Conservation (phyloP, 2,329 filamentous ascomycete species). For the Apiospora saccharicola region DNA sequence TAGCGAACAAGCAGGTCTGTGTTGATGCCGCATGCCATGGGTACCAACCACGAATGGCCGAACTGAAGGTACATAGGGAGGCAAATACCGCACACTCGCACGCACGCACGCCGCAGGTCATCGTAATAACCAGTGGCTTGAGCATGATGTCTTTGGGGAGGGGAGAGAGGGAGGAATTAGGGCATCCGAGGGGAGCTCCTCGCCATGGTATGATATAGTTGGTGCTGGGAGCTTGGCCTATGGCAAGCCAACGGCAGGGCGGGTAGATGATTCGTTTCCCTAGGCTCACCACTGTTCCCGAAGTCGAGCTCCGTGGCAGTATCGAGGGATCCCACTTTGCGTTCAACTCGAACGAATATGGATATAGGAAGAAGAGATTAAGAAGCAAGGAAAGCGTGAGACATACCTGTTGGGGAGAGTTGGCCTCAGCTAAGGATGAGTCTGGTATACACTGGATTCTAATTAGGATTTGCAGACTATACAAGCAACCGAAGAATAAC, state of each 20-base stretch:
- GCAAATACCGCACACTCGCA: not conserved
- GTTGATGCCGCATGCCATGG: constrained; percentile 8
- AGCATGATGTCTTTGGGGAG: not conserved
- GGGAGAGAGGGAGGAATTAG: not conserved
- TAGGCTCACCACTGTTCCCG: not conserved
- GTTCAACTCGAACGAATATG: not conserved
- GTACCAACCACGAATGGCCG: not conserved
- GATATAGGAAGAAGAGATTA: not conserved
- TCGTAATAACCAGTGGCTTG: not conserved
- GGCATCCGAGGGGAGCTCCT: not conserved
- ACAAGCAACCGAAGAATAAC: constrained; percentile 31
- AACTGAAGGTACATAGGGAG: not conserved
- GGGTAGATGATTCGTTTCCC: not conserved
- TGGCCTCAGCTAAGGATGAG: not conserved
- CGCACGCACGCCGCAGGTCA: not conserved
- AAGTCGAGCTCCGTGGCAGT: not conserved
- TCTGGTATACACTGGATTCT: not conserved
- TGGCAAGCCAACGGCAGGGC: not conserved
- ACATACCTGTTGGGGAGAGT: not conserved
- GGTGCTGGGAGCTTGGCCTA: not conserved
- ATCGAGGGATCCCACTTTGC: not conserved
- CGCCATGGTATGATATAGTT: not conserved
- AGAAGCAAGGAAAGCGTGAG: not conserved
- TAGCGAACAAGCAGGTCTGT: constrained; percentile 1
- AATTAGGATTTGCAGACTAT: not conserved